Base-by-base conservation (phyloP, 2,329 filamentous ascomycete species). In the Pseudodiploospora longispora region DNA sequence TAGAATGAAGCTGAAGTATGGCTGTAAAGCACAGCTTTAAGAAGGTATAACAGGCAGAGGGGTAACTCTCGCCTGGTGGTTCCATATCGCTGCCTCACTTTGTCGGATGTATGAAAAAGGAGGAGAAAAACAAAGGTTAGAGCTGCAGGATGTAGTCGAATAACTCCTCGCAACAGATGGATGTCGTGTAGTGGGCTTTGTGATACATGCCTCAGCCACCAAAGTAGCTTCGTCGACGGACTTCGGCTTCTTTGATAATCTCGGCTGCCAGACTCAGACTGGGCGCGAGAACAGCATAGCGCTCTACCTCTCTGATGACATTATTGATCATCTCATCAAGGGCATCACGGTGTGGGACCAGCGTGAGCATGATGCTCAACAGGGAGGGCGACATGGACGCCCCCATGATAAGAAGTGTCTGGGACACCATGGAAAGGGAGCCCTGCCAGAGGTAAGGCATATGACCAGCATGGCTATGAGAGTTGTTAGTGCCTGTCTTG, bases 361-460 rank as follows among this genome's bases (percentile, higher is more conserved):
- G 58, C 3, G 68, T 71, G 40, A 75, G 49, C 59, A 91, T 69
- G 35, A 90, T 80, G 40, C 70, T 74, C 27, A 78, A 80, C 3
- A 91, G 75, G 5, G 82, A 82, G 1, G 82, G 80, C 6, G 82
- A 89, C 80, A 91, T 86, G 10, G 83, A 88, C 10, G 86, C 85
- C 6, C 85, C 87, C 86, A 93, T 91, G 31, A 93, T 78, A 36
- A 93, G 71, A 10, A 93, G 70, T 2, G 84, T 85, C 62, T 93
- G 87, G 5, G 85, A 88, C 27, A 90, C 84, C 58, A 93, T 87
- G 27, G 84, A 89, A 33, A 93, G 72, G 6, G 86, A 85, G 12
- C 86, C 86, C 67, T 91, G 87, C 82, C 85, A 93, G 19, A 91
- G 75, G 63, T 91, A 93, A 9, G 86, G 86, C 68, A 93, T 82